Evolutionary conservation across 805 yeast genomes (phyloP).

Genomic region (Yamadazyma kitorensis): DNA sequence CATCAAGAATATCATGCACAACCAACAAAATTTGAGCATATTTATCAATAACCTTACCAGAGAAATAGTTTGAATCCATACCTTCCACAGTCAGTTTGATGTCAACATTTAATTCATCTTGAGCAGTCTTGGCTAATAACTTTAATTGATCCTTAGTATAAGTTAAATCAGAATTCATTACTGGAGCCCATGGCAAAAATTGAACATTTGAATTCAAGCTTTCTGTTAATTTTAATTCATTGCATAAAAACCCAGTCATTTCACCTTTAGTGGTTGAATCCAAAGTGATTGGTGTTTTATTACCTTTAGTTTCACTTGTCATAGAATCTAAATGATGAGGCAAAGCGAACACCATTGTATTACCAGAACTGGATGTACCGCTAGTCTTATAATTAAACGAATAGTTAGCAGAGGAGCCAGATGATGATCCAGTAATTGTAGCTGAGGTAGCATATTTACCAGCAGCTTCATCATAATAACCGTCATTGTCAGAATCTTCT

Average conservation of each 20-base stretch:
- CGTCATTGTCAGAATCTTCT: constrained; percentile 25
- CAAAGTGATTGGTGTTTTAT: constrained; percentile 41
- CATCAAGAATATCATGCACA: constrained; percentile 46
- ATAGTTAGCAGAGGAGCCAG: constrained; percentile 47
- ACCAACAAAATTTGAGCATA: constrained; percentile 56
- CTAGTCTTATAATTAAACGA: constrained; percentile 45
- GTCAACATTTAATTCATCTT: constrained; percentile 45
- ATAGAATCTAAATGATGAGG: constrained; percentile 52
- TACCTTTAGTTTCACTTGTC: constrained; percentile 19
- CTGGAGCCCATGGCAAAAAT: constrained; percentile 46
- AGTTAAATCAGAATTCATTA: constrained; percentile 23
- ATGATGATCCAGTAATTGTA: constrained; percentile 43
- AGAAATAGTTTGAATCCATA: constrained; percentile 44
- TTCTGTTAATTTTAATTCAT: constrained; percentile 35
- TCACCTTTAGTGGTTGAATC: constrained; percentile 51
- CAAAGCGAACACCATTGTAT: constrained; percentile 48
- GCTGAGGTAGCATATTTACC: constrained; percentile 62
- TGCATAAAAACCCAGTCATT: constrained; percentile 46
- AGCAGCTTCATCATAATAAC: constrained; percentile 60
- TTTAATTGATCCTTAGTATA: constrained; percentile 46
- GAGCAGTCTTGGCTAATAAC: constrained; percentile 44
- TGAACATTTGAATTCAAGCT: constrained; percentile 36
- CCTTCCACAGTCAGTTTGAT: constrained; percentile 38
- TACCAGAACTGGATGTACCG: constrained; percentile 48
- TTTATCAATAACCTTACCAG: constrained; percentile 56